Conservation (phyloP, 805 yeast genomes). For the Blastobotrys peoriensis region DNA sequence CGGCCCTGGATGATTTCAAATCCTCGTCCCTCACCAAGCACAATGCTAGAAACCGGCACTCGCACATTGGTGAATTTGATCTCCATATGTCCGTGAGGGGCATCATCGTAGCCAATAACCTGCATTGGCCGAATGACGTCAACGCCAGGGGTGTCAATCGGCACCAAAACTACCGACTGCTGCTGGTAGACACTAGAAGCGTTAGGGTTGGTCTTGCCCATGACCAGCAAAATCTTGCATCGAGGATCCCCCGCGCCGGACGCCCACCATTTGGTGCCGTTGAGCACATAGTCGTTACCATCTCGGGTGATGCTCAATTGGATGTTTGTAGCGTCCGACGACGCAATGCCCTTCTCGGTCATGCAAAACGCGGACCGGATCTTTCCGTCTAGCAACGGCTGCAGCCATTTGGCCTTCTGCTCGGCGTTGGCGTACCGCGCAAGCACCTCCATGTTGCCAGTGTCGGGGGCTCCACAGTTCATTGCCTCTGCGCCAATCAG, state of each 20-base stretch:
- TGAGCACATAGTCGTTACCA: conserved; percentile 43
- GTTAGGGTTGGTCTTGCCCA: conserved; percentile 42
- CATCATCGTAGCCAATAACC: conserved; percentile 59
- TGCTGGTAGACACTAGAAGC: conserved; percentile 36
- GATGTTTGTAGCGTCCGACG: conserved; percentile 59
- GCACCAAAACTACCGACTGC: conserved; percentile 53
- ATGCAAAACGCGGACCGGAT: conserved; percentile 57
- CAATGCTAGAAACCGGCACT: conserved; percentile 40
- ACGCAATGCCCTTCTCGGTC: conserved; percentile 57
- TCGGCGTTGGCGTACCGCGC: conserved; percentile 37
- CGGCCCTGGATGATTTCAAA: conserved; percentile 59
- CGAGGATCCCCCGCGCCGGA: conserved; percentile 68
- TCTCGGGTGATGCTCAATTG: conserved; percentile 39
- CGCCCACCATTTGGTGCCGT: conserved; percentile 66
- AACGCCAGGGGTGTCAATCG: conserved; percentile 47
- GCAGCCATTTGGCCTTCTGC: conserved; percentile 43
- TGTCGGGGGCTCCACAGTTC: conserved; percentile 57
- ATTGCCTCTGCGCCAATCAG: conserved; percentile 53
- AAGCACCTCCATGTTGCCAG: conserved; percentile 52
- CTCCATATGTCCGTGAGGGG: conserved; percentile 69
- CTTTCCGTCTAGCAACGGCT: conserved; percentile 48
- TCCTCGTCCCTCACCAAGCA: conserved; percentile 50
- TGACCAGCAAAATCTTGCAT: conserved; percentile 46
- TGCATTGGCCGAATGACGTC: conserved; percentile 44
- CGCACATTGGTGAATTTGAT: conserved; percentile 45